Percentiles rank a stretch among this genome's conserved stretches.
Evolutionary conservation across 2,329 filamentous ascomycete genomes (phyloP).

Genomic region (Venturia oleaginea): DNA sequence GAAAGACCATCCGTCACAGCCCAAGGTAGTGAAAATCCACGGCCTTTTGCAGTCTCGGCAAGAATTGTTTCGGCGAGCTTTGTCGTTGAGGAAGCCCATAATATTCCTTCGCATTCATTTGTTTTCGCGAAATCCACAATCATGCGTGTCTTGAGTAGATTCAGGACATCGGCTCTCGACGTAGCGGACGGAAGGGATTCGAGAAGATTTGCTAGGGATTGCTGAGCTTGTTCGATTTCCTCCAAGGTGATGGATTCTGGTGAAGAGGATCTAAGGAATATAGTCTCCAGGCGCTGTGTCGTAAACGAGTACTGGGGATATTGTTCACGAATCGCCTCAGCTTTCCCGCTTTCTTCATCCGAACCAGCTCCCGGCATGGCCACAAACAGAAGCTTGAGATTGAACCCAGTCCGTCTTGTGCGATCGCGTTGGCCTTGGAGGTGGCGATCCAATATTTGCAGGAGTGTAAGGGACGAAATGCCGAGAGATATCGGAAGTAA

Average conservation of each 20-base stretch:
- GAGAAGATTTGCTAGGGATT: constrained; percentile 44
- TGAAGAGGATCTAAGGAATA: constrained; percentile 56
- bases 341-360: not conserved
- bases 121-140: constrained; percentile 56
- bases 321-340: constrained; percentile 27
- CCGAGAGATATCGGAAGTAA: constrained; percentile 78
- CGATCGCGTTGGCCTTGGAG: constrained; percentile 55
- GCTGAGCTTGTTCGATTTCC: not conserved
- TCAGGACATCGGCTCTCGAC: constrained; percentile 63
- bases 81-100: constrained; percentile 83
- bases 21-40: constrained; percentile 76
- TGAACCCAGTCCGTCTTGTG: constrained; percentile 57
- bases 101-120: constrained; percentile 55
- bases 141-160: constrained; percentile 62
- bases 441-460: constrained; percentile 66
- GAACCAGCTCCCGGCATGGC: constrained; percentile 13
- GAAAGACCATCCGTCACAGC: constrained; percentile 66
- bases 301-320: constrained; percentile 34
- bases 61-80: constrained; percentile 78
- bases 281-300: constrained; percentile 56
- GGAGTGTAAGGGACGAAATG: constrained; percentile 65
- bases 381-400: constrained; percentile 48
- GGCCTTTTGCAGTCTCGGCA: constrained; percentile 80
- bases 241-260: constrained; percentile 21
- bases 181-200: constrained; percentile 61